Percentiles rank a stretch among this genome's conserved stretches.
phyloP scores from a whole-genome alignment of 352 stramenopile species.

The Achlya hypogyna region DNA sequence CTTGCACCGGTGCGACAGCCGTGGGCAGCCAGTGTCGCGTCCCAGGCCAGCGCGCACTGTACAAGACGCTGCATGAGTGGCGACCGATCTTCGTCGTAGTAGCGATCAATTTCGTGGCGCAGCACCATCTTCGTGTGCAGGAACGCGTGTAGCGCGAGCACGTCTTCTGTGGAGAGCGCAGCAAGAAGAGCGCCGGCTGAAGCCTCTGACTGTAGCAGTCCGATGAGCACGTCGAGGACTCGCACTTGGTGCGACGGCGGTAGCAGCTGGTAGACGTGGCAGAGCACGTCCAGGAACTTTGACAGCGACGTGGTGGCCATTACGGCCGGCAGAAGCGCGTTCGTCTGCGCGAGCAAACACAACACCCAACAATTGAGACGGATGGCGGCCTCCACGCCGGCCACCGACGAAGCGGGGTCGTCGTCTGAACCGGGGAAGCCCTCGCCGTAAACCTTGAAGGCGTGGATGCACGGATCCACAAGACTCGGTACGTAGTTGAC shows the following conservation, averaged over 20 bases:
- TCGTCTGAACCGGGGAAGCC: neutral
- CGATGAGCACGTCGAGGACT: neutral
- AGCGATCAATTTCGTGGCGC: slow-evolving; percentile 34
- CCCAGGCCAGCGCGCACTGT: neutral
- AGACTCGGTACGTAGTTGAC: slow-evolving; percentile 1
- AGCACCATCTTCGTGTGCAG: slow-evolving; percentile 42
- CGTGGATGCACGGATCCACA: neutral
- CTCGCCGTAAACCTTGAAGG: slow-evolving; percentile 4
- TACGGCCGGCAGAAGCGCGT: neutral
- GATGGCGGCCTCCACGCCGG: neutral
- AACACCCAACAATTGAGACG: neutral
- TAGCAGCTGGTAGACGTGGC: slow-evolving; percentile 14
- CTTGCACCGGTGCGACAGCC: neutral
- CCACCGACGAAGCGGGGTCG: neutral
- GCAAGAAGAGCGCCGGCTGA: neutral
- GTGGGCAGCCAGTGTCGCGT: no score
- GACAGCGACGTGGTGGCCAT: neutral
- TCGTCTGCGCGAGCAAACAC: neutral
- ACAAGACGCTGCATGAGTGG: neutral
- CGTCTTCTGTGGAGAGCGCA: neutral
- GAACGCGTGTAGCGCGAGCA: neutral
- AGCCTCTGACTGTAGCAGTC: neutral
- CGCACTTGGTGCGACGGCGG: neutral
- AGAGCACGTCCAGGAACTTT: neutral
- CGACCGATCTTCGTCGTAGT: slow-evolving; percentile 1